Conservation (phyloP, 1,139 yeast species). For the Hemisphaericaspora subhashii region DNA sequence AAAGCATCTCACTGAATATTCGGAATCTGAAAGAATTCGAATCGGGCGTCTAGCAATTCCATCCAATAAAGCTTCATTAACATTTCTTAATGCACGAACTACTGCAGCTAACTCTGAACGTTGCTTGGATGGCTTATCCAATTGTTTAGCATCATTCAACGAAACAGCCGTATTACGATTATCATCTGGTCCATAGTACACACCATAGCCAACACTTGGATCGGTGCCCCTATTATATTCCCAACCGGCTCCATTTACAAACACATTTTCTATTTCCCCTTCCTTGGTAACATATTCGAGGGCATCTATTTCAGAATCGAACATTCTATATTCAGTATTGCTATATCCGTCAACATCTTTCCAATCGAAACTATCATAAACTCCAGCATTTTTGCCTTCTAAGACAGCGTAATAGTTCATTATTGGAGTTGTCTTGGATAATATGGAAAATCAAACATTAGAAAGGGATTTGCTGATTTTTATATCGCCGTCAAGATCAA, state of each 20-base stretch:
- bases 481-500: no score
- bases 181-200: conserved; percentile 60
- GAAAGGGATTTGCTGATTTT: no score
- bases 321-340: neutral
- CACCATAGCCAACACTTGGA: conserved; percentile 68
- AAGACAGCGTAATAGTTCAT: neutral
- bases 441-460: no score
- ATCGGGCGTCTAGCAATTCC: conserved; percentile 18
- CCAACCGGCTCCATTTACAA: conserved; percentile 71
- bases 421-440: no score
- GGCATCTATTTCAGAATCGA: conserved; percentile 37
- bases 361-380: neutral
- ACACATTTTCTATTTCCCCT: conserved; percentile 26
- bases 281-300: neutral
- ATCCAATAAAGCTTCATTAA: conserved; percentile 24
- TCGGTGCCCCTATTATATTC: conserved; percentile 48
- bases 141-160: conserved; percentile 29
- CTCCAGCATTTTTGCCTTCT: neutral
- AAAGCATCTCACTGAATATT: conserved; percentile 50
- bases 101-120: conserved; percentile 78
- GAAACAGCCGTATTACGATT: conserved; percentile 54
- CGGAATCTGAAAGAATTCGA: conserved; percentile 55
- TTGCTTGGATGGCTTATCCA: conserved; percentile 63
- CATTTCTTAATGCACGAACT: conserved; percentile 48
- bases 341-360: neutral